A percentile compares a stretch with the other conserved stretches of the same genome.
Evolutionary conservation across 441 rosid genomes (phyloP).

Genomic region (Raphanus hybrid): DNA sequence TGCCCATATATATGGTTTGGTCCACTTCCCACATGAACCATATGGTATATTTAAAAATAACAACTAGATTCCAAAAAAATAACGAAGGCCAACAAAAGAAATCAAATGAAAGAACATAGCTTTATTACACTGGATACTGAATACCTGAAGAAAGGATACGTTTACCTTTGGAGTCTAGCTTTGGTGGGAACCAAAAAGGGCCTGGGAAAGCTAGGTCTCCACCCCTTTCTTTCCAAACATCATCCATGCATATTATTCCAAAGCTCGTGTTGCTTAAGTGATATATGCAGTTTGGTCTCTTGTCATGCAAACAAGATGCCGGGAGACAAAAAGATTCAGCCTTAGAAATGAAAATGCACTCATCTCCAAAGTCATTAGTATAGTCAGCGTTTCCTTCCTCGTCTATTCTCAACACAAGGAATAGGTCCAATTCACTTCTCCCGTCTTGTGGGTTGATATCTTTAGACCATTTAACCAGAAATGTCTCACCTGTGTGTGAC

Average conservation of each 20-base stretch:
- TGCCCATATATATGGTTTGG: no score
- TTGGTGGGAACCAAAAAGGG: background rate
- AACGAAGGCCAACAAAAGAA: background rate
- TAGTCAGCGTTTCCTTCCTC: background rate
- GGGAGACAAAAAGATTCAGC: background rate
- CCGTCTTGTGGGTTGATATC: background rate
- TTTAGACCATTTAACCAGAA: background rate
- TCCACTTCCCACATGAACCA: no score
- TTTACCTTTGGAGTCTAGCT: background rate
- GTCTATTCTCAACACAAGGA: background rate
- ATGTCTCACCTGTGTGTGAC: background rate
- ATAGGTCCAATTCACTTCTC: background rate
- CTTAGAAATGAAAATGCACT: background rate
- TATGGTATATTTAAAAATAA: no score
- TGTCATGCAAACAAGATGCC: background rate
- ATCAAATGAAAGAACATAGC: background rate
- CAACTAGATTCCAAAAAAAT: no score
- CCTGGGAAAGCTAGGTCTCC: background rate
- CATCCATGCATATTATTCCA: background rate
- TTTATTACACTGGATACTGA: background rate
- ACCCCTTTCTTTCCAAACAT: background rate
- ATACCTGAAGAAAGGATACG: background rate
- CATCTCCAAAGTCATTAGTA: background rate
- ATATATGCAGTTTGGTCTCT: background rate
- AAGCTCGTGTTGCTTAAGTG: background rate